These are phyloP conservation scores for Eimeria falciformis DNA, from an alignment of 169 alveolate genomes.

Conservation along the genomic window DNA sequence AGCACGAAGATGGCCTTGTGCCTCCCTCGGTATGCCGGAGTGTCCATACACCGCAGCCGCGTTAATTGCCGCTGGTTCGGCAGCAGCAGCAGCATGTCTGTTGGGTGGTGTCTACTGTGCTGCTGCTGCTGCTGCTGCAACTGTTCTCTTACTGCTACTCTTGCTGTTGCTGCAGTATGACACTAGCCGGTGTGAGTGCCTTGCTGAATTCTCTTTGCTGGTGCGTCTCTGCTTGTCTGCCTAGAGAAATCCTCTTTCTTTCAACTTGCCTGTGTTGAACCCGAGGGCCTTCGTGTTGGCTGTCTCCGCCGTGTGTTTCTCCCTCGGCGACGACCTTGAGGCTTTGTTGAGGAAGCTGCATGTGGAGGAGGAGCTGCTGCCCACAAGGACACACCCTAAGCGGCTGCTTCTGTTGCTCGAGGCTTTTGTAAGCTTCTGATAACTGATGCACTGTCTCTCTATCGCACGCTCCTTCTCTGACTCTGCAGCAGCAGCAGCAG, in stretches of 20 bases:
- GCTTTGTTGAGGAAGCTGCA: background rate
- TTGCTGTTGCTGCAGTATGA: conserved; percentile 33
- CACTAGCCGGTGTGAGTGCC: too few species aligned
- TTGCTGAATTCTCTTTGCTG: too few species aligned
- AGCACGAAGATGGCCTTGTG: conserved; percentile 4
- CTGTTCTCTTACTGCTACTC: background rate
- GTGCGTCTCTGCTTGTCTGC: too few species aligned
- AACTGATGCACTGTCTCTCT: background rate
- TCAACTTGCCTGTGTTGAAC: conserved; percentile 72
- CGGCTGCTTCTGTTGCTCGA: conserved; percentile 50
- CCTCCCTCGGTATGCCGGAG: background rate
- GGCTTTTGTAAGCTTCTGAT: conserved; percentile 35
- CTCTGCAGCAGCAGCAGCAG: background rate
- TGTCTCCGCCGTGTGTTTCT: conserved; percentile 17
- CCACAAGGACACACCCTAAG: conserved; percentile 1
- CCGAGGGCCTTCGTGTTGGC: conserved; percentile 74
- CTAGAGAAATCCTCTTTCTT: background rate
- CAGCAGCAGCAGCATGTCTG: conserved; percentile 6
- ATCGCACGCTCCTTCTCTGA: conserved; percentile 15
- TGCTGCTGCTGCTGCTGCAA: background rate
- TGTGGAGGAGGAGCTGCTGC: background rate
- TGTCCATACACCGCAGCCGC: background rate
- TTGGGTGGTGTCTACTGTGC: too few species aligned
- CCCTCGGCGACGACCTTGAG: conserved; percentile 47
- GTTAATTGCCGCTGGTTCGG: background rate